phyloP scores from a whole-genome alignment of 176 grass and related monocot species.

The Avena insularis region DNA sequence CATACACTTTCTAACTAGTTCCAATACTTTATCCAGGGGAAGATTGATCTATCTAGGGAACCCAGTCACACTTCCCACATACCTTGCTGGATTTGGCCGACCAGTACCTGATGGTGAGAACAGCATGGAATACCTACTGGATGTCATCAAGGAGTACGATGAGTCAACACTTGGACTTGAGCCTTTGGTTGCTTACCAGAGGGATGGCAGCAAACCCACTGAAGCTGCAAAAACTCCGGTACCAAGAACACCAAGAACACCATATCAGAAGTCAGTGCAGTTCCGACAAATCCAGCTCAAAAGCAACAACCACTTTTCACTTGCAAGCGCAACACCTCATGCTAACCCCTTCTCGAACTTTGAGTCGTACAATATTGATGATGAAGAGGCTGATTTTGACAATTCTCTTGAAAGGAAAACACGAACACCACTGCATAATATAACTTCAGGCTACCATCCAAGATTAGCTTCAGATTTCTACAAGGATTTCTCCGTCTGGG shows the following conservation, averaged over 20 bases:
- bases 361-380: constrained; percentile 49
- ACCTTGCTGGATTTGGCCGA: constrained; percentile 66
- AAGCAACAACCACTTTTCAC: constrained; percentile 66
- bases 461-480: constrained; percentile 77
- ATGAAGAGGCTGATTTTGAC: constrained; percentile 52
- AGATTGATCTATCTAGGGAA: constrained; percentile 63
- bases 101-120: constrained; percentile 73
- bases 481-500: constrained; percentile 78
- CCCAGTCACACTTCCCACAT: constrained; percentile 50
- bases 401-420: constrained; percentile 69
- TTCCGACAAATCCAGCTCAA: constrained; percentile 63
- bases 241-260: constrained; percentile 57
- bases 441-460: constrained; percentile 48
- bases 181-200: constrained; percentile 71
- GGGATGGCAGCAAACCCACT: constrained; percentile 56
- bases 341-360: constrained; percentile 46
- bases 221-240: constrained; percentile 64
- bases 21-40: constrained; percentile 48
- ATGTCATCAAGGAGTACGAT: constrained; percentile 80
- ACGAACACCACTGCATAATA: constrained; percentile 40
- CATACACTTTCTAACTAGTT: constrained; percentile 34
- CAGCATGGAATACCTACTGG: constrained; percentile 75
- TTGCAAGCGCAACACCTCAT: constrained; percentile 35
- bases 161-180: constrained; percentile 68
- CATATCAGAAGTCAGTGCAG: constrained; percentile 58